A percentile compares a stretch with the other conserved stretches of the same genome.
Conservation (phyloP, 2,329 filamentous ascomycete species). For the Ceratocystis smalleyi region DNA sequence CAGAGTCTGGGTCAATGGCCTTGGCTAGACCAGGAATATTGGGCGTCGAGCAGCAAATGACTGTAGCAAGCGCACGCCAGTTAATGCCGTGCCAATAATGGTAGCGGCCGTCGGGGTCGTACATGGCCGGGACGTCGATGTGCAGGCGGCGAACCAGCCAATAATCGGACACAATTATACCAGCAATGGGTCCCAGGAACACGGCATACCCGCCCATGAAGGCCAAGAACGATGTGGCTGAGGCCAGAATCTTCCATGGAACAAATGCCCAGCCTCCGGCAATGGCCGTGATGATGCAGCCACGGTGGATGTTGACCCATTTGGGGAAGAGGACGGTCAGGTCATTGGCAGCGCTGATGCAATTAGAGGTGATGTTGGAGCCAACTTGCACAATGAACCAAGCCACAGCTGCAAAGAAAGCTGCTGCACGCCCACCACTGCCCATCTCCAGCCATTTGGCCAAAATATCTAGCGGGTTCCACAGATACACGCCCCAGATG, state of each 20-base stretch:
- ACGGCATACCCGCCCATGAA: slow-evolving; percentile 25
- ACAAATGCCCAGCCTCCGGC: slow-evolving; percentile 25
- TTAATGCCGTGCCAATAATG: slow-evolving; percentile 29
- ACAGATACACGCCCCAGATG: slow-evolving; percentile 31
- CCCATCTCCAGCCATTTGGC: slow-evolving; percentile 25
- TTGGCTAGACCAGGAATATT: slow-evolving; percentile 29
- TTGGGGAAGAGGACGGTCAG: slow-evolving; percentile 22
- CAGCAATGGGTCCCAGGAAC: slow-evolving; percentile 29
- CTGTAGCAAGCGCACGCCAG: slow-evolving; percentile 29
- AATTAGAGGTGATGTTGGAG: slow-evolving; percentile 23
- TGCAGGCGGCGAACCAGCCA: slow-evolving; percentile 26
- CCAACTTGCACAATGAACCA: slow-evolving; percentile 22
- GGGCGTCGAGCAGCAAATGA: slow-evolving; percentile 27
- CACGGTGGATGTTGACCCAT: slow-evolving; percentile 24
- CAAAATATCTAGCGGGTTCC: slow-evolving; percentile 35
- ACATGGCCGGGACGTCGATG: slow-evolving; percentile 29
- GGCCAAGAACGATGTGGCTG: slow-evolving; percentile 22
- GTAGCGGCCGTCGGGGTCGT: slow-evolving; percentile 28
- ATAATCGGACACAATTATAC: slow-evolving; percentile 29
- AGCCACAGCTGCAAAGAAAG: slow-evolving; percentile 22
- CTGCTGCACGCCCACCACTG: slow-evolving; percentile 22
- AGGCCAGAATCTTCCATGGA: slow-evolving; percentile 25
- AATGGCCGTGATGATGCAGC: slow-evolving; percentile 22
- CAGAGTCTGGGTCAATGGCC: slow-evolving; percentile 10
- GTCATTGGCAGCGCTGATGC: slow-evolving; percentile 23